Evolutionary conservation across 75 land plant genomes (phyloP).

Genomic region (Sequoiadendron giganteum): DNA sequence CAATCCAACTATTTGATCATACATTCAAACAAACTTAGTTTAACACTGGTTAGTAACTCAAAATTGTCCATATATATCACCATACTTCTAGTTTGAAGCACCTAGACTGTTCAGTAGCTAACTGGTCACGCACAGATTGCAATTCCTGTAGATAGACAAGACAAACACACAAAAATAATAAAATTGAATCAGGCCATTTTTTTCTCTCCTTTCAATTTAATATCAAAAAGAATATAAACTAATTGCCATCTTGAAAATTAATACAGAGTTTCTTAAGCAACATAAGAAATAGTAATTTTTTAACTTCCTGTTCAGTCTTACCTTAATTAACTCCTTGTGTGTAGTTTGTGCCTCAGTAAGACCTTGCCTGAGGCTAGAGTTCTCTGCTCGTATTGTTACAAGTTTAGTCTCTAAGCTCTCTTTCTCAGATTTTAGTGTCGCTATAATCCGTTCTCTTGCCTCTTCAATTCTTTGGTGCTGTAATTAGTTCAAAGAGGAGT

Average conservation of each 20-base stretch:
- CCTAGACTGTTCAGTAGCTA: conserved; percentile 46
- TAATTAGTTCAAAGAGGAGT: neutral
- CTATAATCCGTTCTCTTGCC: conserved; percentile 11
- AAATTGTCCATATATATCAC: neutral
- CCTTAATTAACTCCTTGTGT: conserved; percentile 63
- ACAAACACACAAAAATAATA: neutral
- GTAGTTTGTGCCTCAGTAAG: conserved; percentile 50
- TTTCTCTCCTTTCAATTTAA: neutral
- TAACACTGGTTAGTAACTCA: neutral
- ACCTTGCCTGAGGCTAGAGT: conserved; percentile 38
- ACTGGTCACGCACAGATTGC: conserved; percentile 52
- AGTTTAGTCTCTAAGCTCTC: conserved; percentile 36
- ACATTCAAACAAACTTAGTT: neutral
- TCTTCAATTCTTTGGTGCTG: conserved; percentile 8
- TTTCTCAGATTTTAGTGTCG: conserved; percentile 31
- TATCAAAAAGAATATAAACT: no score
- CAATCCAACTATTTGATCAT: neutral
- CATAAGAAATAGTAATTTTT: neutral
- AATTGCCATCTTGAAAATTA: neutral
- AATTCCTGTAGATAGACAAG: conserved; percentile 32
- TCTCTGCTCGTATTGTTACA: conserved; percentile 37
- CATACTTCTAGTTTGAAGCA: conserved; percentile 47
- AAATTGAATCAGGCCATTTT: neutral
- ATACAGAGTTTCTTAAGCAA: neutral
- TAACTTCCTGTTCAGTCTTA: conserved; percentile 11